These are phyloP conservation scores for Bidens hawaiensis DNA, from an alignment of 140 eudicot species.

Conservation along the genomic window DNA sequence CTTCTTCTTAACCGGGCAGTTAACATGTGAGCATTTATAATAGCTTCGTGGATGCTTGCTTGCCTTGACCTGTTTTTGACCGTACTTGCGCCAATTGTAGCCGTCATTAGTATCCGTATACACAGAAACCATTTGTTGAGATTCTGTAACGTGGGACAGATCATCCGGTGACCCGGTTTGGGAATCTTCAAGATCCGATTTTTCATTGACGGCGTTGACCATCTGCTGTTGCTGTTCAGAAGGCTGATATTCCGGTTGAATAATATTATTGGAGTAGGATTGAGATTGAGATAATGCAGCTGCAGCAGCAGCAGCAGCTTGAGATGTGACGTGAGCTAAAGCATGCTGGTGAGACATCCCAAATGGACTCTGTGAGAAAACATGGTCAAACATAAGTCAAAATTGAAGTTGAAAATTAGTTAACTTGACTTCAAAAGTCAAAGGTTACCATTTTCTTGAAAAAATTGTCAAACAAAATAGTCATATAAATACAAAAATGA, in stretches of 20 bases:
- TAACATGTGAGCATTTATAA: conserved; percentile 60
- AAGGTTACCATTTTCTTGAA: no score
- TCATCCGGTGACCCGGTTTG: conserved; percentile 42
- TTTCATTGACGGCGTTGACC: conserved; percentile 6
- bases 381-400: no score
- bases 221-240: conserved; percentile 12
- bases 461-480: no score
- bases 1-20: conserved; percentile 86
- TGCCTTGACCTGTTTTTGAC: conserved; percentile 85
- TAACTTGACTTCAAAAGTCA: no score
- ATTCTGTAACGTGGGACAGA: conserved; percentile 26
- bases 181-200: conserved; percentile 35
- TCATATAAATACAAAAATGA: no score
- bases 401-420: no score
- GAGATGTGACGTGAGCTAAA: no score
- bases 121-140: conserved; percentile 25
- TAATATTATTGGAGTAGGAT: conserved; percentile 13
- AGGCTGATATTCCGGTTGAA: conserved; percentile 34
- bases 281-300: conserved; percentile 70
- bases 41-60: conserved; percentile 87
- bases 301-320: no score
- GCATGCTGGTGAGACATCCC: no score
- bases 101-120: conserved; percentile 65
- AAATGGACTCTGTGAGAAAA: no score
- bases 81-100: conserved; percentile 90